These are phyloP conservation scores for Trametes polyzona DNA, from an alignment of 1,284 basidiomycete species.

Conservation along the genomic window DNA sequence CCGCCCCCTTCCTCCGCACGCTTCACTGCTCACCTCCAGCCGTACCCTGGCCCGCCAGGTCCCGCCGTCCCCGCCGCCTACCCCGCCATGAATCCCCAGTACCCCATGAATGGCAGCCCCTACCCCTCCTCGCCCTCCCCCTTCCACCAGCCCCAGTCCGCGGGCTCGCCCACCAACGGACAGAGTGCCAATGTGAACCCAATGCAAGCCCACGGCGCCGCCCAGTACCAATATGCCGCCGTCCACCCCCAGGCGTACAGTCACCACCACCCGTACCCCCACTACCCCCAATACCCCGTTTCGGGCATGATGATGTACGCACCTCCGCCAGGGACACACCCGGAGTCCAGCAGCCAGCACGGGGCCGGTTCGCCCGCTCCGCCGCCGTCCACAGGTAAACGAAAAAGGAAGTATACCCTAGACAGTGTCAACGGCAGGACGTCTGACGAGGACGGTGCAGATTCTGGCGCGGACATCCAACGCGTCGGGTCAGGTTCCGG, in stretches of 20 bases:
- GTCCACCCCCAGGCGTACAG: conserved; percentile 57
- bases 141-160: conserved; percentile 53
- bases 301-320: conserved; percentile 66
- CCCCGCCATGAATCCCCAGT: conserved; percentile 65
- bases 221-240: conserved; percentile 56
- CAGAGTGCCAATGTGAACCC: conserved; percentile 41
- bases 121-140: conserved; percentile 53
- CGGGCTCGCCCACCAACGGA: conserved; percentile 46
- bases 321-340: conserved; percentile 40
- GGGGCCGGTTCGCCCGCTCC: conserved; percentile 26
- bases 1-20: conserved; percentile 36
- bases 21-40: conserved; percentile 52
- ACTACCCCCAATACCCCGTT: conserved; percentile 65
- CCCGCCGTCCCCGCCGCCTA: conserved; percentile 32
- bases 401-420: conserved; percentile 63
- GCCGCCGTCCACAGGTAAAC: conserved; percentile 49
- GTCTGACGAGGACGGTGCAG: conserved; percentile 61
- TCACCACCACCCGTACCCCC: conserved; percentile 45
- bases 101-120: conserved; percentile 52
- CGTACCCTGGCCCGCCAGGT: conserved; percentile 46
- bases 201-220: conserved; percentile 45
- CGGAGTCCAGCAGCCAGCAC: conserved; percentile 25
- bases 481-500: conserved; percentile 33
- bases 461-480: conserved; percentile 52
- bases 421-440: conserved; percentile 46